These are phyloP conservation scores for Zygosaccharomyces sapae DNA, from an alignment of 1,139 yeast genomes.

Conservation along the genomic window DNA sequence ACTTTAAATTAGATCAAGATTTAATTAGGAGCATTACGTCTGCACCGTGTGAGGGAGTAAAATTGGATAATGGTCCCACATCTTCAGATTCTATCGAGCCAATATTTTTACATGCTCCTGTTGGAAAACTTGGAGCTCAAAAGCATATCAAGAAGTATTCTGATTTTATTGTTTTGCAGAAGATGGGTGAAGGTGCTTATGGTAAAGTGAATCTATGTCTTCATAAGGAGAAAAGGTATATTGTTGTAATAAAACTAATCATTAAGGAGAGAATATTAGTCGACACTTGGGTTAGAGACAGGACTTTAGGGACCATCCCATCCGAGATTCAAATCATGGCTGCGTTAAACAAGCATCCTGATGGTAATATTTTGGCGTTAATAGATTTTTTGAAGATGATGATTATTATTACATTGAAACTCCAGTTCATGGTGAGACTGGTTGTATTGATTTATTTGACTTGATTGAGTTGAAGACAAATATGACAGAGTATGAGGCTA, in stretches of 20 bases:
- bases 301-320: constrained; percentile 87
- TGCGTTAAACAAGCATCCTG: constrained; percentile 67
- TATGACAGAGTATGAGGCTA: constrained; percentile 74
- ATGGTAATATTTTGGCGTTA: constrained; percentile 78
- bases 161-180: constrained; percentile 67
- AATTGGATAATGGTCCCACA: constrained; percentile 11
- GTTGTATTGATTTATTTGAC: constrained; percentile 90
- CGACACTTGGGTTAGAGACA: constrained; percentile 95
- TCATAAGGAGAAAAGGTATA: constrained; percentile 53
- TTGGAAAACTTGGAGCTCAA: constrained; percentile 47
- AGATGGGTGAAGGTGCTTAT: constrained; percentile 95
- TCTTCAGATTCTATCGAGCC: constrained; percentile 9
- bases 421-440: constrained; percentile 80
- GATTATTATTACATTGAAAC: constrained; percentile 86
- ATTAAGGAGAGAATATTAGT: constrained; percentile 89
- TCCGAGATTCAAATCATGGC: constrained; percentile 92
- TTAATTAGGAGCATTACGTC: constrained; percentile 28
- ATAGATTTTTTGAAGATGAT: constrained; percentile 91
- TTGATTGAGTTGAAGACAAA: constrained; percentile 77
- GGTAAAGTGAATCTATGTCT: constrained; percentile 84
- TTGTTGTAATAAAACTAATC: constrained; percentile 79
- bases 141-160: constrained; percentile 63
- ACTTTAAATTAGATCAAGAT: constrained; percentile 30
- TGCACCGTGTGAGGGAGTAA: constrained; percentile 18
- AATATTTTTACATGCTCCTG: constrained; percentile 21